Percentiles rank a stretch among this genome's conserved stretches.
These are phyloP conservation scores for Cerrena zonata DNA, from an alignment of 1,284 basidiomycete genomes.

Conservation along the genomic window DNA sequence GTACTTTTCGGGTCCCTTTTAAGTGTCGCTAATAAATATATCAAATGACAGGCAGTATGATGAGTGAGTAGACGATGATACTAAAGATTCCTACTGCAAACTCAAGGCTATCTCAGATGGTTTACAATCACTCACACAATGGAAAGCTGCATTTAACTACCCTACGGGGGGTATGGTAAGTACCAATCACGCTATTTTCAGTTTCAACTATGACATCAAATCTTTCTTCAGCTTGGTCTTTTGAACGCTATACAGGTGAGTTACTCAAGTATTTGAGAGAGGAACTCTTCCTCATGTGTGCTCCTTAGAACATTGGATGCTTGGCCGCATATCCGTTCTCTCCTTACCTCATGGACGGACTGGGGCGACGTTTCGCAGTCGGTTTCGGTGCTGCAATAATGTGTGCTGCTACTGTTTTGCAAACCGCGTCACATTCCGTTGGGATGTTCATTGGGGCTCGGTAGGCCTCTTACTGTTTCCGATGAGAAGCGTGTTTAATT, in stretches of 20 bases:
- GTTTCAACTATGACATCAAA: not conserved
- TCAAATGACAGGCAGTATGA: conserved; percentile 49
- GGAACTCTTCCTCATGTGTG: not conserved
- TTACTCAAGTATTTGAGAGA: not conserved
- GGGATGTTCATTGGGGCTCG: conserved; percentile 80
- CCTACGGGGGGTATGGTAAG: conserved; percentile 44
- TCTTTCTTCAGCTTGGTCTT: conserved; percentile 45
- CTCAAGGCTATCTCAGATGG: conserved; percentile 34
- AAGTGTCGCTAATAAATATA: not conserved
- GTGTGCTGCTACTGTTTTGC: conserved; percentile 59
- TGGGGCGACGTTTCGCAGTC: conserved; percentile 59
- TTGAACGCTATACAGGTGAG: conserved; percentile 68
- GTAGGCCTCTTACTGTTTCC: conserved; percentile 23
- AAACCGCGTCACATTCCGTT: conserved; percentile 66
- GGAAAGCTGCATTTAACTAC: conserved; percentile 50
- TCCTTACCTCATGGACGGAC: conserved; percentile 61
- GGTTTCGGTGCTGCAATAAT: conserved; percentile 59
- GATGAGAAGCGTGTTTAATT: not conserved
- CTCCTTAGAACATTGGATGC: conserved; percentile 53
- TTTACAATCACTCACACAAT: conserved; percentile 58
- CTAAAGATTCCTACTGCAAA: no score
- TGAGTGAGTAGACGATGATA: no score
- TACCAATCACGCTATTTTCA: not conserved
- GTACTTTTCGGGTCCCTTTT: not conserved
- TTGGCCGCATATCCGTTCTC: conserved; percentile 63